Percentiles rank a stretch among this genome's conserved stretches.
These are phyloP conservation scores for Pyrenochaeta sp. DNA, from an alignment of 2,329 filamentous ascomycete genomes.

Conservation along the genomic window DNA sequence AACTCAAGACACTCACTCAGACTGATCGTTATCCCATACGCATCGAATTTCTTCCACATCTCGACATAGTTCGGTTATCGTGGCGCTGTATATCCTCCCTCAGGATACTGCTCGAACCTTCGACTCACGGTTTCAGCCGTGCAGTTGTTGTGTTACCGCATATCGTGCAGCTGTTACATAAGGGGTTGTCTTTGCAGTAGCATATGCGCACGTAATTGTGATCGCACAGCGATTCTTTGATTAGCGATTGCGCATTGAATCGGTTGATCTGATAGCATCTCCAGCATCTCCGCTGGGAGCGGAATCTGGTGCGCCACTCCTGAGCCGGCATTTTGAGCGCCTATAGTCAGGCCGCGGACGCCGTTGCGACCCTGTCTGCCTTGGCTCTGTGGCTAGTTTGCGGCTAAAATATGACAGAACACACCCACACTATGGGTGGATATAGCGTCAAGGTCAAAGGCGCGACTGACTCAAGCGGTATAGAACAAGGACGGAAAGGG, in stretches of 20 bases:
- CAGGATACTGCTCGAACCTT: neutral
- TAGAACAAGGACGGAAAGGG: neutral
- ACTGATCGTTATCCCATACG: neutral
- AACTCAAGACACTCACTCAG: no score
- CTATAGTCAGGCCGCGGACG: neutral
- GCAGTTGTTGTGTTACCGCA: neutral
- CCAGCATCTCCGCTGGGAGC: slow-evolving; percentile 1
- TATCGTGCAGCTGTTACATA: slow-evolving; percentile 7
- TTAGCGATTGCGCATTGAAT: slow-evolving; percentile 8
- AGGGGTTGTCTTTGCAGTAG: neutral
- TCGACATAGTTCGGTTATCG: neutral
- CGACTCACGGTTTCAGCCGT: neutral
- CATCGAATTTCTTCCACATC: neutral
- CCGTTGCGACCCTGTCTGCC: neutral
- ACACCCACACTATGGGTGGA: neutral
- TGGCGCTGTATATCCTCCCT: neutral
- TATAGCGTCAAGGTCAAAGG: neutral
- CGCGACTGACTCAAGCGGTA: neutral
- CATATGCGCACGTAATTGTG: slow-evolving; percentile 5
- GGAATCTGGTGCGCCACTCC: slow-evolving; percentile 8
- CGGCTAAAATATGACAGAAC: slow-evolving; percentile 5
- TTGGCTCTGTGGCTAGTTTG: slow-evolving; percentile 17
- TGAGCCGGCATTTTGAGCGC: neutral
- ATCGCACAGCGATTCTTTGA: neutral
- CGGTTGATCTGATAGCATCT: neutral